phyloP scores from a whole-genome alignment of 257 asterid genomes.

The Fraxinus anomala region DNA sequence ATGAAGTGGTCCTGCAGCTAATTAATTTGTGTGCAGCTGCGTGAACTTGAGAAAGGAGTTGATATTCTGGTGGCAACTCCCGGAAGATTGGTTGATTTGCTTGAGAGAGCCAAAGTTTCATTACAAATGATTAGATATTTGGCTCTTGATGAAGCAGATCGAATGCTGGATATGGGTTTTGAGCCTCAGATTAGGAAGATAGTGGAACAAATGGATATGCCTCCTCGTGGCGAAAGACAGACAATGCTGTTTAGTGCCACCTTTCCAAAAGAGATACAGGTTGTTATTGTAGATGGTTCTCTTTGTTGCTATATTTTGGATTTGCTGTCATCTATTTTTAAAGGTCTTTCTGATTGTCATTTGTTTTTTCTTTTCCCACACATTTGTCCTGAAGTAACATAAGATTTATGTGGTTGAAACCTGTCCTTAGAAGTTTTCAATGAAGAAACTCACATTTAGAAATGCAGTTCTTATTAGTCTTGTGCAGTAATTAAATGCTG shows the following conservation, averaged over 20 bases:
- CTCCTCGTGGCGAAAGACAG: slow-evolving; percentile 84
- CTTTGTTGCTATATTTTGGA: slow-evolving; percentile 16
- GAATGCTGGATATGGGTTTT: slow-evolving; percentile 96
- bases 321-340: not conserved
- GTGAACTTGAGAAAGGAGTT: slow-evolving; percentile 92
- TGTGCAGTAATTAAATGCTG: slow-evolving; percentile 1
- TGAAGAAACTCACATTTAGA: not conserved
- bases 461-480: not conserved
- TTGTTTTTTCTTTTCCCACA: not conserved
- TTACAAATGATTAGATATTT: slow-evolving; percentile 76
- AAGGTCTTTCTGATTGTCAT: not conserved
- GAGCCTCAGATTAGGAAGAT: slow-evolving; percentile 95
- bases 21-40: slow-evolving; percentile 50
- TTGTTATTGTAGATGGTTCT: slow-evolving; percentile 26
- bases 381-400: not conserved
- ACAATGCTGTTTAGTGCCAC: slow-evolving; percentile 93
- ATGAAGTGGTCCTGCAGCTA: not conserved
- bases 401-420: not conserved
- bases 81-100: slow-evolving; percentile 90
- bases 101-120: slow-evolving; percentile 87
- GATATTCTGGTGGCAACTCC: slow-evolving; percentile 97
- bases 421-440: not conserved
- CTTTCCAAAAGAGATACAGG: slow-evolving; percentile 92
- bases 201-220: slow-evolving; percentile 95
- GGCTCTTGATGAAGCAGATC: slow-evolving; percentile 95